Evolutionary conservation across 2,329 filamentous ascomycete species (phyloP).

Genomic region (Arthrobotrys megalospora): DNA sequence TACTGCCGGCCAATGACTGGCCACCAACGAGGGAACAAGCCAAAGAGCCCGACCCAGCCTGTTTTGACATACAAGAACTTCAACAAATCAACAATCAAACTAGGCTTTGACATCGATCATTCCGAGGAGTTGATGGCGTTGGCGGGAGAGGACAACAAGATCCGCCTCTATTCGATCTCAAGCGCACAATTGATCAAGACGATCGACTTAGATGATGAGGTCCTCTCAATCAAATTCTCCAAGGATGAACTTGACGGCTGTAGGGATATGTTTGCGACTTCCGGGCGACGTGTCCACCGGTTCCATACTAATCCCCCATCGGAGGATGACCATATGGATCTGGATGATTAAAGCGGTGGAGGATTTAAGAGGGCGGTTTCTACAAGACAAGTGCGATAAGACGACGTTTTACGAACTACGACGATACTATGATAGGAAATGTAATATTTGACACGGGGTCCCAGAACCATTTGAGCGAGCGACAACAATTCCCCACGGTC

Average conservation of each 20-base stretch:
- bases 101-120: constrained; percentile 54
- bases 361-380: background rate
- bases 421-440: background rate
- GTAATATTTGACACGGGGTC: constrained; percentile 5
- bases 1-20: constrained; percentile 54
- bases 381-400: constrained; percentile 20
- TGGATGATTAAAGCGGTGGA: constrained; percentile 27
- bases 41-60: constrained; percentile 38
- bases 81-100: constrained; percentile 47
- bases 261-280: constrained; percentile 40
- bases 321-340: constrained; percentile 30
- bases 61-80: constrained; percentile 46
- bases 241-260: constrained; percentile 44
- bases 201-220: constrained; percentile 44
- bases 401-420: constrained; percentile 31
- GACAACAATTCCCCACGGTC: constrained; percentile 5
- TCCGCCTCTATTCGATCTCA: constrained; percentile 52
- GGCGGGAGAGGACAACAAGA: constrained; percentile 50
- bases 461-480: constrained; percentile 16
- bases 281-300: constrained; percentile 32
- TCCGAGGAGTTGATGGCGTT: constrained; percentile 42
- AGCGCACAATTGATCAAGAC: constrained; percentile 49
- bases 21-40: constrained; percentile 49
- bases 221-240: constrained; percentile 49
- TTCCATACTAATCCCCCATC: constrained; percentile 42